Conservation (phyloP, 1,139 yeast species). For the Hemisphaericaspora xylanilytica region DNA sequence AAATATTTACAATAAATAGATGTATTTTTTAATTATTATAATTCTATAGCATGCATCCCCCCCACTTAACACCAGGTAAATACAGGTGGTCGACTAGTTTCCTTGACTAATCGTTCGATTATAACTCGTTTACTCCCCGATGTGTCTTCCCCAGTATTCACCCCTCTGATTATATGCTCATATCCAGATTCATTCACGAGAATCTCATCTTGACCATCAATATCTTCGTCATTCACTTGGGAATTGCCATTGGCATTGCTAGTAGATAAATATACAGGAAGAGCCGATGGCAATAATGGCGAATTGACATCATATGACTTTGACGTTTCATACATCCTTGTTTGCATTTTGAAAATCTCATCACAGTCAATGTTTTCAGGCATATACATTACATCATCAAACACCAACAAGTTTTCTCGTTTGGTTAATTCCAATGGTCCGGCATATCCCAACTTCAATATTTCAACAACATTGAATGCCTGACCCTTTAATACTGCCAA, state of each 20-base stretch:
- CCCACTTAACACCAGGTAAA: constrained; percentile 68
- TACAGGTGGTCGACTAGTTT: constrained; percentile 57
- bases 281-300: constrained; percentile 4
- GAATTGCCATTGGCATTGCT: not conserved
- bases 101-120: constrained; percentile 61
- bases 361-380: constrained; percentile 33
- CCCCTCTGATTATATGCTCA: constrained; percentile 12
- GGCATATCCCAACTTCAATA: constrained; percentile 53
- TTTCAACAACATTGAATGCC: constrained; percentile 72
- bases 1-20: constrained; percentile 8
- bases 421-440: constrained; percentile 71
- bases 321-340: constrained; percentile 9
- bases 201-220: constrained; percentile 5
- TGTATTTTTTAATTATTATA: too few relatives aligned
- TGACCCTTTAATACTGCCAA: constrained; percentile 76
- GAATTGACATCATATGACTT: constrained; percentile 13
- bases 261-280: not conserved
- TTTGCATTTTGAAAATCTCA: constrained; percentile 6
- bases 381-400: constrained; percentile 62
- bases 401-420: constrained; percentile 53
- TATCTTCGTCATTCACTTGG: constrained; percentile 5
- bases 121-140: constrained; percentile 44
- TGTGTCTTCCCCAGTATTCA: constrained; percentile 17
- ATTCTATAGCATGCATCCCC: not conserved
- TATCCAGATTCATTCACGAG: constrained; percentile 13